Conservation (phyloP, 495 filamentous ascomycete genomes). For the Elaphomyces granulatus region DNA sequence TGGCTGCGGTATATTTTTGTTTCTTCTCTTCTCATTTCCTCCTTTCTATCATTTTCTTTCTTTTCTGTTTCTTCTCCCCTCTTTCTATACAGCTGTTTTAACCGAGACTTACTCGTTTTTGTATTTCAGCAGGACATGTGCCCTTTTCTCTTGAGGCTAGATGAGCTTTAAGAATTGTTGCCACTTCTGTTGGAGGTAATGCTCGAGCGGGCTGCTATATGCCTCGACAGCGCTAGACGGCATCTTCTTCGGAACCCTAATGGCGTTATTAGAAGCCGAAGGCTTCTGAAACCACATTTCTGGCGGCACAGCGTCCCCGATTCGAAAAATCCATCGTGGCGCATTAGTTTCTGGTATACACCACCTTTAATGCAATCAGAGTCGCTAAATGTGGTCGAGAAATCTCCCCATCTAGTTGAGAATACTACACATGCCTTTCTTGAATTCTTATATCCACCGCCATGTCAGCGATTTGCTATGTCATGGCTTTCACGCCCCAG, state of each 20-base stretch:
- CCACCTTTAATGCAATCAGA: background rate
- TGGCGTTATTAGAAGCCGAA: conserved; percentile 39
- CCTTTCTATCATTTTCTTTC: no score
- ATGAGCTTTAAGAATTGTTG: conserved; percentile 8
- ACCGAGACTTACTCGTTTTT: no score
- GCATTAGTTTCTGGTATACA: background rate
- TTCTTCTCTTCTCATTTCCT: no score
- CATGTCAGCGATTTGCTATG: conserved; percentile 12
- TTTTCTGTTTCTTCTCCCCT: no score
- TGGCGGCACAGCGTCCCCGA: conserved; percentile 49
- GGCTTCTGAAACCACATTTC: conserved; percentile 47
- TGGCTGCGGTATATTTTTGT: no score
- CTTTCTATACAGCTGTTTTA: no score
- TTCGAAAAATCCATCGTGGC: conserved; percentile 15
- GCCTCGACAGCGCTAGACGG: conserved; percentile 62
- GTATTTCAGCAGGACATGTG: no score
- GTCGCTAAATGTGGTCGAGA: background rate
- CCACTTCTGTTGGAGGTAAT: conserved; percentile 44
- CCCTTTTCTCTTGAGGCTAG: no score
- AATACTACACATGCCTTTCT: conserved; percentile 13
- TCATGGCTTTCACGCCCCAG: conserved; percentile 14
- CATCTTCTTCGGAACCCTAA: conserved; percentile 46
- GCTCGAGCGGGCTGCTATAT: conserved; percentile 72
- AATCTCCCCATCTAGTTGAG: background rate
- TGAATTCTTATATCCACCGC: conserved; percentile 29